These are phyloP conservation scores for Blakeslea trispora DNA, from an alignment of 371 early-diverging fungal species.

Conservation along the genomic window DNA sequence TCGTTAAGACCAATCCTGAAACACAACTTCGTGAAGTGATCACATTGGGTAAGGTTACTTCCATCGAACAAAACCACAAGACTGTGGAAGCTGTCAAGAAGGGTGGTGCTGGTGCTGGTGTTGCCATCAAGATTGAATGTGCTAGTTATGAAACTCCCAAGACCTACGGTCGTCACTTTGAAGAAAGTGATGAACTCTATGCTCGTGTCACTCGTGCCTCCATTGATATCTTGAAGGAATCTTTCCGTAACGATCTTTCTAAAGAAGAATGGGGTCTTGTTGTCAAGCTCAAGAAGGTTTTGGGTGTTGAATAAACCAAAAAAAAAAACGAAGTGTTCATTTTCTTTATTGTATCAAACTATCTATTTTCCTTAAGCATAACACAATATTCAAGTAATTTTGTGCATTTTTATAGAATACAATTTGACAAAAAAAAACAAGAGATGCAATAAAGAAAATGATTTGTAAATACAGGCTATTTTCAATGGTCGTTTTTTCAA, in stretches of 20 bases:
- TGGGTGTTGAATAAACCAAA: slow-evolving; percentile 47
- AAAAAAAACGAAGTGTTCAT: background rate
- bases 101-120: slow-evolving; percentile 86
- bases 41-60: slow-evolving; percentile 91
- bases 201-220: slow-evolving; percentile 87
- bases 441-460: no score
- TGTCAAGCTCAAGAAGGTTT: slow-evolving; percentile 77
- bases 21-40: slow-evolving; percentile 73
- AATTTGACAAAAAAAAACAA: no score
- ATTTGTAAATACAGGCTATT: no score
- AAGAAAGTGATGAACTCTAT: slow-evolving; percentile 82
- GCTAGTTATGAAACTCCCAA: slow-evolving; percentile 86
- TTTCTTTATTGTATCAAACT: no score
- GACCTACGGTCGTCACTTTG: slow-evolving; percentile 96
- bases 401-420: no score
- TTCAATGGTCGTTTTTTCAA: no score
- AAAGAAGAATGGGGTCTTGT: slow-evolving; percentile 95
- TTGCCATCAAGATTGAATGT: slow-evolving; percentile 97
- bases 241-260: slow-evolving; percentile 93
- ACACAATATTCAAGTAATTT: no score
- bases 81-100: slow-evolving; percentile 80
- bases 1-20: slow-evolving; percentile 80
- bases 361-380: no score
- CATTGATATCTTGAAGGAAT: slow-evolving; percentile 97
- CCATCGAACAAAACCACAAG: slow-evolving; percentile 98